Evolutionary conservation across 441 rosid genomes (phyloP), one percentile per base, ranked within the genome.

Genomic region (Euphorbia celastroides): DNA sequence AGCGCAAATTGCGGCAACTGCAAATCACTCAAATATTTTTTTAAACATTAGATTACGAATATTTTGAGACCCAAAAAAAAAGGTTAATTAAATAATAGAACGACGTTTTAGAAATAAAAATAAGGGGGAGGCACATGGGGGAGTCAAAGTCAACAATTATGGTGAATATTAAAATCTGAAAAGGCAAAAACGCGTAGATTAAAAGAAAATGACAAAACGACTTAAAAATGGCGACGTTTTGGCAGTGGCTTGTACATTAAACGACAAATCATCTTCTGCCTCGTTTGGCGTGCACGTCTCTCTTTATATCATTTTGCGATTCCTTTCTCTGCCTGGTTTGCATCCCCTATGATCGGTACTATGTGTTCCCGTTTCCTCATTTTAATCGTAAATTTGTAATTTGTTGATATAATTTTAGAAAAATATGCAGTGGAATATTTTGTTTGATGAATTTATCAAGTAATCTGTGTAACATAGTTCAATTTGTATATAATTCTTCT

Each of bases 231-330:
- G 58, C 46, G 32, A 67, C 64, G 69, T 66, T 46, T 46, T 46
- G 23, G 80, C 68, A 64, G 28, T 23, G 32, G 60, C 32, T 34
- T 25, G 59, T 23, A 32, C 7, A 23, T 65, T 64, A 80, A 75
- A 81, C 78, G 68, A 52, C 68, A 65, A 66, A 16, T 25, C 77
- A 78, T 80, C 85, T 59, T 80, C 85, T 59, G 68, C 84, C 81
- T 86, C 86, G 63, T 77, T 76, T 88, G 76, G 81, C 90, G 94
- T 86, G 86, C 70, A 83, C 91, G 86, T 79, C 88, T 84, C 82
- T 38, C 0, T n/a, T 51, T 70, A 1, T 34, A 20, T 52, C 50
- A 2, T 51, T 30, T 17, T 17, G 16, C 13, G 50, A 36, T 38
- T 60, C 51, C 31, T 5, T 60, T 8, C 10, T 58, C 25, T 58